Base-by-base conservation (phyloP, 768 basidiomycete species). In the Xerocomellus amylosporus region DNA sequence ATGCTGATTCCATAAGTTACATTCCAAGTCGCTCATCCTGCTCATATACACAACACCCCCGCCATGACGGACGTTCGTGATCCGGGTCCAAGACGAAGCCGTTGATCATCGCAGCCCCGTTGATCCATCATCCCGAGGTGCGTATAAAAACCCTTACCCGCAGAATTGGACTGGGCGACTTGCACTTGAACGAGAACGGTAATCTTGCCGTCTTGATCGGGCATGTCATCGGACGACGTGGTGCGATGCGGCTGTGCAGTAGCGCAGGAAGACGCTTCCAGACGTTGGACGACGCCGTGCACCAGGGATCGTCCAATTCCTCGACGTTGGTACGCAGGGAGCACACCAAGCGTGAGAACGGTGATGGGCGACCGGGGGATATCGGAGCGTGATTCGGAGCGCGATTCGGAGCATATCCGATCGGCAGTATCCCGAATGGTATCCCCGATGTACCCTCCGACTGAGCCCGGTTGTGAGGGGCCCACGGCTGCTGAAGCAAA, bases 261-360 rank as follows among this genome's bases (percentile, higher is more conserved):
- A 22, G 40, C 19, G 3, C 31, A 19, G 20, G 45, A 42, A 2
- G 52, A 61, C 5, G 55, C 51, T 38, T 70, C 55, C 12, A 70
- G 48, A 46, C 58, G 66, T 19, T 61, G 68, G 9, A 71, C 57
- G 28, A 71, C 63, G 33, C 55, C 58, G 33, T 61, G 66, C 19
- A 70, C 71, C 1, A 70, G 66, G 3, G 61, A 51, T 10, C 66
- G 66, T 10, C 70, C 69, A 13, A 72, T 63, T 5, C 69, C 69
- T 38, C 24, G 58, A 13, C 71, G 66, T 30, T 49, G 69, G 41
- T 67, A 71, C 3, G 51, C 37, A 15, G 69, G 61, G 1, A 66
- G 39, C 22, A 70, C 71, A 7, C 69, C 69, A 0, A 70, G 63
- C 37, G 69, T 70, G 56, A 70, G 69, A 61, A 70, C 61, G 12